Evolutionary conservation across 768 basidiomycete genomes (phyloP).

Genomic region (Mycena rosella): DNA sequence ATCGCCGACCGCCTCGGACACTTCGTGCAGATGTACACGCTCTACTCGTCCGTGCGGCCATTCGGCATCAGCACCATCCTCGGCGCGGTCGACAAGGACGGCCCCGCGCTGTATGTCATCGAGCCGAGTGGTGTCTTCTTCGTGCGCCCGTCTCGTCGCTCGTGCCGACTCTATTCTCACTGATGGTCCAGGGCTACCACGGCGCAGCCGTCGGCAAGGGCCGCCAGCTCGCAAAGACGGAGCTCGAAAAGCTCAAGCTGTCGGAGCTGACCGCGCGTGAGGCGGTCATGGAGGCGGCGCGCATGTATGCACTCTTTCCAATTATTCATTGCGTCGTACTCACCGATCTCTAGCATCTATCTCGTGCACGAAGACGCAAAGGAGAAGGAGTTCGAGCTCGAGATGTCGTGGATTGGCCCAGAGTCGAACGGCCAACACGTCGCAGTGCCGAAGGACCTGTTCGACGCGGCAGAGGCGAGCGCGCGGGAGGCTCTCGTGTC

Average conservation of each 20-base stretch:
- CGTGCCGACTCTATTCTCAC: constrained; percentile 7
- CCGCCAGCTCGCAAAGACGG: constrained; percentile 97
- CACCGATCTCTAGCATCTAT: constrained; percentile 77
- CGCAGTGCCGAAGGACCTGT: constrained; percentile 87
- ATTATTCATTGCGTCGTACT: neutral
- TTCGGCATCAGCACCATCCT: constrained; percentile 96
- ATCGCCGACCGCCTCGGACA: constrained; percentile 82
- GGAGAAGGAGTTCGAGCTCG: constrained; percentile 98
- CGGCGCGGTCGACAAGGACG: constrained; percentile 89
- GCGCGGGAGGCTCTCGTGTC: constrained; percentile 89
- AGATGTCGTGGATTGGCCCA: constrained; percentile 95
- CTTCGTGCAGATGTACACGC: constrained; percentile 96
- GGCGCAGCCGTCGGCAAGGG: constrained; percentile 99
- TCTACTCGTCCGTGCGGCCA: constrained; percentile 97
- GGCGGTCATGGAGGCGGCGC: constrained; percentile 92
- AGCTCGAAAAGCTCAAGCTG: constrained; percentile 95
- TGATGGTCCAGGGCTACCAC: constrained; percentile 80
- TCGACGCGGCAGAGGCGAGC: constrained; percentile 86
- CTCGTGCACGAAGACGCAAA: constrained; percentile 98
- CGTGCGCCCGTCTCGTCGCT: constrained; percentile 56
- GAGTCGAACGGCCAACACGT: constrained; percentile 86
- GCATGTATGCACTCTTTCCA: constrained; percentile 77
- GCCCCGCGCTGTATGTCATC: constrained; percentile 88
- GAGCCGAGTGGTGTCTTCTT: constrained; percentile 96
- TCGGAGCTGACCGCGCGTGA: constrained; percentile 83